Evolutionary conservation across 345 rosid species (phyloP).

Genomic region (Lenwebbia sp.): DNA sequence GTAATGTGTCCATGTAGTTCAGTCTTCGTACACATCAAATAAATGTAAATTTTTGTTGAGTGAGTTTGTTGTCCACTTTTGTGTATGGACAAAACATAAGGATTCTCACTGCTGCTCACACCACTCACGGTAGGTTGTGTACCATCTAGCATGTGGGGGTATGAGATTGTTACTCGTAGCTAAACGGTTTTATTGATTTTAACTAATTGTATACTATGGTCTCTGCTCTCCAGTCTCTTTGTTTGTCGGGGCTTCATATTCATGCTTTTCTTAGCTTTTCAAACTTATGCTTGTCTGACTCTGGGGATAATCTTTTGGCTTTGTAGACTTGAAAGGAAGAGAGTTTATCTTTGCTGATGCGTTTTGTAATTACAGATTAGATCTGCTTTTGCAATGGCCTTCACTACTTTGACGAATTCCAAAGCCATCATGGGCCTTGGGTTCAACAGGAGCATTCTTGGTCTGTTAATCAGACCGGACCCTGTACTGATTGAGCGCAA

Average conservation of each 20-base stretch:
- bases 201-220: neutral
- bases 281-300: neutral
- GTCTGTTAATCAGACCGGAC: slow-evolving; percentile 86
- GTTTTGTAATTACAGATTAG: slow-evolving; percentile 40
- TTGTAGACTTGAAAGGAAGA: neutral
- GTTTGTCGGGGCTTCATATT: neutral
- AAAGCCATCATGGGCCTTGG: slow-evolving; percentile 48
- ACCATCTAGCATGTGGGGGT: neutral
- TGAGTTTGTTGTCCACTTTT: neutral
- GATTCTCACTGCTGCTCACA: neutral
- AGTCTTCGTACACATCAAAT: neutral
- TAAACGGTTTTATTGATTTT: neutral
- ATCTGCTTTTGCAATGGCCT: slow-evolving; percentile 92
- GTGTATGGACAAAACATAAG: neutral
- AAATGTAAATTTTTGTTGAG: neutral
- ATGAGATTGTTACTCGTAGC: neutral
- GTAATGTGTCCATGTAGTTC: neutral
- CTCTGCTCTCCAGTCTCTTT: neutral
- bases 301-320: neutral
- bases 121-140: neutral
- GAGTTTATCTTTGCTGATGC: neutral
- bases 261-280: neutral
- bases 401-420: slow-evolving; percentile 56
- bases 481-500: slow-evolving; percentile 56
- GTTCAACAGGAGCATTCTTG: slow-evolving; percentile 75